Evolutionary conservation across 2,329 filamentous ascomycete species (phyloP).

Genomic region (Sarocladium kiliense): DNA sequence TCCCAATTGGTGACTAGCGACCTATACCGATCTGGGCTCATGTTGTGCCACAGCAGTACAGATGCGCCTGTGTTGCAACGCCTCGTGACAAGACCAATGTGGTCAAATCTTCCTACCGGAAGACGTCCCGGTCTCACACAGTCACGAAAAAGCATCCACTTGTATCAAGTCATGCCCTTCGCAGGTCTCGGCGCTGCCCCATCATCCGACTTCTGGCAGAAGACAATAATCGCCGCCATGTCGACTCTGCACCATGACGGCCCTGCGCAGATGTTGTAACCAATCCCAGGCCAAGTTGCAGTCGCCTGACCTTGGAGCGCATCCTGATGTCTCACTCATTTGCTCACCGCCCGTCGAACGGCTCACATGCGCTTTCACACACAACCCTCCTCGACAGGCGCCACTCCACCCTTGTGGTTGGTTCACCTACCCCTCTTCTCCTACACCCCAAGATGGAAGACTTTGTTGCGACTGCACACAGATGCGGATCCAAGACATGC

Average conservation of each 20-base stretch:
- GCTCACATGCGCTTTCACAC: conserved; percentile 18
- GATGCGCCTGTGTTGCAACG: no score
- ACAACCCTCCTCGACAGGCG: conserved; percentile 8
- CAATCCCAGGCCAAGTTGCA: conserved; percentile 19
- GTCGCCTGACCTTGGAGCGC: conserved; percentile 14
- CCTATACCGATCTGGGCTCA: no score
- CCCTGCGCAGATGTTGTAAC: conserved; percentile 8
- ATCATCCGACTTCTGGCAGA: not conserved
- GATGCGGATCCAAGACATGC: not conserved
- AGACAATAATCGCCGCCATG: not conserved
- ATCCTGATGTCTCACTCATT: conserved; percentile 5
- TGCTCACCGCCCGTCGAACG: conserved; percentile 3
- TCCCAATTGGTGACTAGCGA: no score
- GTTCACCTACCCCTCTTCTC: not conserved
- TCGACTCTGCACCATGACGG: conserved; percentile 5
- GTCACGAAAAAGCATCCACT: not conserved
- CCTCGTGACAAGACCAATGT: no score
- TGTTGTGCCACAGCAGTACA: no score
- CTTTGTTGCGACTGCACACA: not conserved
- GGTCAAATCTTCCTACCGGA: no score
- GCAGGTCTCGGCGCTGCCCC: not conserved
- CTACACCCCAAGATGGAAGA: not conserved
- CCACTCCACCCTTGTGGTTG: not conserved
- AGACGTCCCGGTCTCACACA: not conserved
- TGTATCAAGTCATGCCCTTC: not conserved